Evolutionary conservation across 345 rosid species (phyloP).

Genomic region (Gossypium longicalyx): DNA sequence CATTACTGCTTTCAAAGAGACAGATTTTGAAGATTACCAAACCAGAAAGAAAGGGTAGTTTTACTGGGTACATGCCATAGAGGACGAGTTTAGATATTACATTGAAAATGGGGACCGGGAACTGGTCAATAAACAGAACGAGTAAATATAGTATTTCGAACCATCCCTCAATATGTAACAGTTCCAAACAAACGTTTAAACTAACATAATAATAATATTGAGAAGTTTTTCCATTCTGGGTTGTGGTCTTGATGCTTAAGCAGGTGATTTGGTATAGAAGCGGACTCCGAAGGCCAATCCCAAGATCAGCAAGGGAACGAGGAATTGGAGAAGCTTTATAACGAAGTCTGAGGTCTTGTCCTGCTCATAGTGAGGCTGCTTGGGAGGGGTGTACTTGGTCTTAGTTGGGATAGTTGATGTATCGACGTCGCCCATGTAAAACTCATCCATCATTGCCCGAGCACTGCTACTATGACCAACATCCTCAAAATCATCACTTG

Average conservation of each 20-base stretch:
- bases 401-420: conserved; percentile 54
- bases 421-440: conserved; percentile 66
- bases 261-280: conserved; percentile 55
- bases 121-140: not conserved
- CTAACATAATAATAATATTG: conserved; percentile 3
- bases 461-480: conserved; percentile 88
- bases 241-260: conserved; percentile 23
- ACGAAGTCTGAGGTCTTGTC: conserved; percentile 70
- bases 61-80: not conserved
- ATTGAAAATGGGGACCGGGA: not conserved
- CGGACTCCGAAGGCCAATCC: conserved; percentile 88
- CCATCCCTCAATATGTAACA: not conserved
- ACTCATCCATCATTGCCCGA: conserved; percentile 80
- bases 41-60: not conserved
- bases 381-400: conserved; percentile 53
- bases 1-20: not conserved
- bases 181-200: conserved; percentile 4
- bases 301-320: conserved; percentile 84
- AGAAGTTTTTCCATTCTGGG: not conserved
- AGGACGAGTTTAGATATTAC: not conserved
- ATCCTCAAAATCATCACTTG: conserved; percentile 89
- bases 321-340: conserved; percentile 76
- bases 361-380: conserved; percentile 67
- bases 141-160: not conserved
- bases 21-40: not conserved